phyloP scores from a whole-genome alignment of 345 rosid species.

The Turnera subulata region DNA sequence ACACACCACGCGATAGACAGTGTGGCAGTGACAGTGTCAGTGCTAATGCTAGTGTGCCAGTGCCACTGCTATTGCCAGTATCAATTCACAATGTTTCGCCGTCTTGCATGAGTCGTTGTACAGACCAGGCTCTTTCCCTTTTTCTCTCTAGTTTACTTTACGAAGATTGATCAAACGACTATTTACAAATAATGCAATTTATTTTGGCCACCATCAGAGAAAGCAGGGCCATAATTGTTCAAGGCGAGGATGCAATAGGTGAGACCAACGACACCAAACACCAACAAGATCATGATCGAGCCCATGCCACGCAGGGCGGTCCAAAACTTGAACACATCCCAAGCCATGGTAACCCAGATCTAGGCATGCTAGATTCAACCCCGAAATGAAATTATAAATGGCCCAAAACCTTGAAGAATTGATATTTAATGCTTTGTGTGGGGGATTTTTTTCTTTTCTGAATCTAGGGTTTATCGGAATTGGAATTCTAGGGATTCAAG shows the following conservation, averaged over 20 bases:
- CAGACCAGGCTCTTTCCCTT: too few species aligned
- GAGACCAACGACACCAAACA: slow-evolving; percentile 88
- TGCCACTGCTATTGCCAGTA: too few species aligned
- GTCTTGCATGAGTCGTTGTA: too few species aligned
- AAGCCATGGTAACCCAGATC: slow-evolving; percentile 98
- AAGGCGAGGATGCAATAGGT: slow-evolving; percentile 86
- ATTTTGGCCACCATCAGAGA: slow-evolving; percentile 65
- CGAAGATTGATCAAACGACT: too few species aligned
- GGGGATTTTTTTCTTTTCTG: too few species aligned
- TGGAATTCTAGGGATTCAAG: too few species aligned
- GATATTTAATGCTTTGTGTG: not conserved
- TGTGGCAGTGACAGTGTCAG: too few species aligned
- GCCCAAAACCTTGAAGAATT: not conserved
- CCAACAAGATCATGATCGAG: slow-evolving; percentile 93
- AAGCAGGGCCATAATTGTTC: slow-evolving; percentile 77
- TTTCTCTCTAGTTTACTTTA: too few species aligned
- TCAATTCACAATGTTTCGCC: too few species aligned
- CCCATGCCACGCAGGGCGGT: slow-evolving; percentile 94
- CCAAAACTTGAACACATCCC: slow-evolving; percentile 98
- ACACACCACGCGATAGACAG: too few species aligned
- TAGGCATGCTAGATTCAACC: slow-evolving; percentile 55
- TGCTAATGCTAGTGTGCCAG: too few species aligned
- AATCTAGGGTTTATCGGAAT: slow-evolving; percentile 33
- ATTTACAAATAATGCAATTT: too few species aligned
- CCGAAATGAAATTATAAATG: not conserved